A percentile compares a stretch with the other conserved stretches of the same genome.
Evolutionary conservation across 176 grass and related monocot species (phyloP).

Genomic region (Rhynchospora tenuis): DNA sequence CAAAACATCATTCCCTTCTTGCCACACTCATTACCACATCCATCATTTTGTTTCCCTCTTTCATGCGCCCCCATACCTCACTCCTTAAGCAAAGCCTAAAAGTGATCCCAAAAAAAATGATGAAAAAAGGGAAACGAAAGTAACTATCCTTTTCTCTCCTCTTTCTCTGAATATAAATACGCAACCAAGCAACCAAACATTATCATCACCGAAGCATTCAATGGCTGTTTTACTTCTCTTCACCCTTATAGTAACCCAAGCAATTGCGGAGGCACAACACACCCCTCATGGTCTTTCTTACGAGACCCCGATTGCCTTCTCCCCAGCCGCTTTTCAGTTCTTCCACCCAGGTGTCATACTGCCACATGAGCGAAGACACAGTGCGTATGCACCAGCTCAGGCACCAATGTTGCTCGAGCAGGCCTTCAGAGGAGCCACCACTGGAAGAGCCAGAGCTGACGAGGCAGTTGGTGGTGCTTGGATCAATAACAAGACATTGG

Average conservation of each 20-base stretch:
- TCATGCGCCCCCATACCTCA: slow-evolving; percentile 37
- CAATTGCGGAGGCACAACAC: slow-evolving; percentile 30
- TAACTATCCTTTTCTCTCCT: slow-evolving; percentile 16
- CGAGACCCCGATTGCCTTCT: slow-evolving; percentile 68
- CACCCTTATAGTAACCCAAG: slow-evolving; percentile 34
- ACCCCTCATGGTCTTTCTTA: slow-evolving; percentile 66
- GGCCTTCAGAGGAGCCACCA: slow-evolving; percentile 27
- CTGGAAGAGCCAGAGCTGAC: slow-evolving; percentile 52
- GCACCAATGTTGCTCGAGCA: slow-evolving; percentile 37
- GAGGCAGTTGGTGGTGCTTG: slow-evolving; percentile 42
- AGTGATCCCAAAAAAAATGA: background rate
- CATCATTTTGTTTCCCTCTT: slow-evolving; percentile 65
- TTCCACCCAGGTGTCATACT: slow-evolving; percentile 52
- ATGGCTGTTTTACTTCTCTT: slow-evolving; percentile 24
- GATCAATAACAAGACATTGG: background rate
- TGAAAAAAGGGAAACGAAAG: background rate
- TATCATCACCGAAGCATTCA: slow-evolving; percentile 4
- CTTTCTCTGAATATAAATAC: slow-evolving; percentile 21
- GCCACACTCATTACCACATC: slow-evolving; percentile 22
- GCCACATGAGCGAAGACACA: background rate
- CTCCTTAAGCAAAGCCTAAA: slow-evolving; percentile 58
- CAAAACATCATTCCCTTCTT: slow-evolving; percentile 43
- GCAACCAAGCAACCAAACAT: slow-evolving; percentile 6
- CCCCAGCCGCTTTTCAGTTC: slow-evolving; percentile 65
- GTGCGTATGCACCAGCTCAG: background rate